These are phyloP conservation scores for Xylariomycetidae sp. DNA, from an alignment of 2,329 filamentous ascomycete species.

Conservation along the genomic window DNA sequence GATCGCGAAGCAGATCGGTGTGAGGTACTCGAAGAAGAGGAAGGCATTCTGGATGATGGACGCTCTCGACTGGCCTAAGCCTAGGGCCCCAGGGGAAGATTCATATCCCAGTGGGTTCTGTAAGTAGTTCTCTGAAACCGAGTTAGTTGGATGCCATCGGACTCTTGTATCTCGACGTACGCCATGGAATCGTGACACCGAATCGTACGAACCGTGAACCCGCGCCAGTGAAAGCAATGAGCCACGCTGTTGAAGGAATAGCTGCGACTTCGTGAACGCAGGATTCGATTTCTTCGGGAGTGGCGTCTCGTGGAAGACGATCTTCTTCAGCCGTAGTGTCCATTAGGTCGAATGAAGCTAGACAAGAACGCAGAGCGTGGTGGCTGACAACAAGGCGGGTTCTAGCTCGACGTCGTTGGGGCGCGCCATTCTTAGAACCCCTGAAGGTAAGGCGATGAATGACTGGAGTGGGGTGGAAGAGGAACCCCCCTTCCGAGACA, in stretches of 20 bases:
- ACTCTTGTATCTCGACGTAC: background rate
- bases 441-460: too few relatives aligned
- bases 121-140: constrained; percentile 4
- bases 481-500: too few relatives aligned
- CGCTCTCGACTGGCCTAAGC: constrained; percentile 2
- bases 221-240: constrained; percentile 2
- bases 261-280: constrained; percentile 1
- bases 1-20: constrained; percentile 2
- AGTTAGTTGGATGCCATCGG: background rate
- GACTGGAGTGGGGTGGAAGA: too few relatives aligned
- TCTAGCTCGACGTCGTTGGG: too few relatives aligned
- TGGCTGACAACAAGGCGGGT: too few relatives aligned
- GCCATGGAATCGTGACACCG: constrained; percentile 1
- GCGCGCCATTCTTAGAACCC: too few relatives aligned
- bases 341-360: too few relatives aligned
- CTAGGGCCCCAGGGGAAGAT: constrained; percentile 2
- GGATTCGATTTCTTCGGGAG: constrained; percentile 7
- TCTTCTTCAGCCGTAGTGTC: too few relatives aligned
- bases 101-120: constrained; percentile 3
- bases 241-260: constrained; percentile 1
- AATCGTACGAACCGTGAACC: constrained; percentile 4
- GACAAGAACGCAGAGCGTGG: too few relatives aligned
- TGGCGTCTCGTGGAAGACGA: constrained; percentile 8
- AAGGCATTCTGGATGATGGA: constrained; percentile 5
- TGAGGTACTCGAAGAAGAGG: constrained; percentile 4